Base-by-base conservation (phyloP, 306 rosid genomes). In the Citrullus mucosospermus region DNA sequence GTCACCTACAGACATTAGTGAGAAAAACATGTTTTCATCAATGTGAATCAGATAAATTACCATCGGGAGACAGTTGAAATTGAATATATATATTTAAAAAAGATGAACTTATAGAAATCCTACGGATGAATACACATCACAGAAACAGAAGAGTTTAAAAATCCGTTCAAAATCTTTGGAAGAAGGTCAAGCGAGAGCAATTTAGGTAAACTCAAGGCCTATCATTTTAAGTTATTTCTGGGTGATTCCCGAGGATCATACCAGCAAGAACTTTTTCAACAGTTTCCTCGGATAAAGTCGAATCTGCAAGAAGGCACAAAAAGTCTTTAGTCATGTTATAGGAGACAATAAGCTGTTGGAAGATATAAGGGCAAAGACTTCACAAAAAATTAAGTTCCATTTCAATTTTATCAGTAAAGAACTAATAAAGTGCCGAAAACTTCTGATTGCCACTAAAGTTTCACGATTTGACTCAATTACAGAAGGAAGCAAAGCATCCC, bases 191-290 rank as follows among this genome's bases (percentile, higher is more conserved):
- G 56, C 56, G 56, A 51, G 56, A 53, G 48, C 17, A 70, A 76
- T 25, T 59, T 75, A 65, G 79, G 34, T 6, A 70, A 76, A 68
- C 80, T 30, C 58, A 22, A 22, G 72, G 57, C 28, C 46, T 61
- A 62, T 57, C 17, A 32, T 71, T 4, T 14, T 25, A 12, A 69
- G 80, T 20, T 55, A 78, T 14, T 43, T 44, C 22, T 61, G 32
- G 65, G 81, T 39, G 72, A 78, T 16, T 46, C 41, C 30, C 63
- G 25, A 70, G 80, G 80, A 83, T 72, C 60, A 17, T 84, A 91
- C 98, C 98, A 36, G 95, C 85, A 79, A 90, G 57, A 78, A 86
- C 15, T 62, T 90, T 93, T 72, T 89, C 84, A 67, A 88, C 56
- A 50, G 81, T 87, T 77, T 86, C 95, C 88, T 90, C 96, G 0